Base-by-base conservation (phyloP, 1,139 yeast species). In the Pichia cactophila region DNA sequence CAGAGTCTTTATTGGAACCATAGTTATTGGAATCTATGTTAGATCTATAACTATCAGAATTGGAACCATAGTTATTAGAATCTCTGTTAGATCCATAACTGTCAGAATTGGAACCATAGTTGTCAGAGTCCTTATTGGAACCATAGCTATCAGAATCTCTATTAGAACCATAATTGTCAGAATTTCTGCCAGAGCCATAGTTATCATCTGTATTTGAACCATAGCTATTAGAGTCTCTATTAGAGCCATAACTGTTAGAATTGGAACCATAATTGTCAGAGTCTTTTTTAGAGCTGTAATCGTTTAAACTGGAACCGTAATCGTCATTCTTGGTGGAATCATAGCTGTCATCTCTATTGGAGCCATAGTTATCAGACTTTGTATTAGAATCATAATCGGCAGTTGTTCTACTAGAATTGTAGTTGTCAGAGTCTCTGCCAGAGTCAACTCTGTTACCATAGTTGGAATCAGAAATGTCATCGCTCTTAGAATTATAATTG, bases 101-200 rank as follows among this genome's bases (percentile, higher is more conserved):
- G 20, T 17, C 20, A 17, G 20, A 29, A 7, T 29, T 29, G 31
- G 31, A 29, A 29, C 10, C 10, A 7, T 39, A 39, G 12, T 58
- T 53, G 47, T 56, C 43, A 38, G 53, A 50, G 44, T 46, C 45
- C 37, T 45, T 38, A 5, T 23, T 20, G 4, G 29, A 38, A 10
- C 16, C 23, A 52, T 43, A 44, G 41, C 41, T 44, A 39, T 49
- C 49, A 46, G 7, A 29, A 33, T 46, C 29, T 8, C 10, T 28
- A 10, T 28, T 47, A 17, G 50, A 53, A n/a, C 58, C 55, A 41
- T 48, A 46, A 35, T 37, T 33, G 35, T 53, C 50, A 42, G 46
- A 49, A 11, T 44, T 31, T 41, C 50, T 49, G 20, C 33, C 37
- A 4, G 47, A 43, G 23, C 47, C 45, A n/a, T 50, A 46, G 47